Evolutionary conservation across 2,329 filamentous ascomycete genomes (phyloP), one percentile per base, ranked within the genome.

Genomic region (Monosporascus sp.): DNA sequence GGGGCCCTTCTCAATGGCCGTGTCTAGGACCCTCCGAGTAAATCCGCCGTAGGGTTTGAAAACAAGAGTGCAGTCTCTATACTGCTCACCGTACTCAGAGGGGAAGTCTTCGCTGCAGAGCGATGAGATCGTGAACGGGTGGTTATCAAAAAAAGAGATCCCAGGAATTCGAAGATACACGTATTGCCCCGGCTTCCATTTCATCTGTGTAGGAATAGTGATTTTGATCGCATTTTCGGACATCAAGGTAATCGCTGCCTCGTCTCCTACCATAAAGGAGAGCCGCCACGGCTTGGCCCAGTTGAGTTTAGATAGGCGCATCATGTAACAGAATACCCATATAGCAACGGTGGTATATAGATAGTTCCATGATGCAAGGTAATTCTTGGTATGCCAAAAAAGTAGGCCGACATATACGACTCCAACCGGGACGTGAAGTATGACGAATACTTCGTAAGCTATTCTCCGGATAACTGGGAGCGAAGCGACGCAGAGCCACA

Each of bases 361-460:
- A 65, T 97, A 97, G 65, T 83, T 78, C 92, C 92, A 97, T 0
- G 92, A 96, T 52, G 86, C 86, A 38, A 97, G 80, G 61, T 89
- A 96, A 71, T 97, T 96, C 71, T 92, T 88, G 63, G 89, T 94
- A 70, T 97, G 93, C 93, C 93, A 97, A 73, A 97, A 96, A 27
- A 97, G 78, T 68, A 96, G 81, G 1, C 80, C 92, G 7, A 97
- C 75, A 65, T 94, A 96, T 16, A 89, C 75, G 40, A 92, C 81
- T 0, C 90, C 87, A 9, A 91, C 87, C 0, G 93, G 91, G 0
- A 92, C 82, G 66, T 97, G 93, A 3, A 96, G 74, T 31, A 87
- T 70, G 19, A 93, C 84, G 65, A 97, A 97, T 1, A 91, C 70
- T 68, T 97, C 93, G 70, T 96, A 97, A 60, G 89, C 86, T 59